Conservation (phyloP, 352 stramenopile genomes). For the Phytopythium litorale region DNA sequence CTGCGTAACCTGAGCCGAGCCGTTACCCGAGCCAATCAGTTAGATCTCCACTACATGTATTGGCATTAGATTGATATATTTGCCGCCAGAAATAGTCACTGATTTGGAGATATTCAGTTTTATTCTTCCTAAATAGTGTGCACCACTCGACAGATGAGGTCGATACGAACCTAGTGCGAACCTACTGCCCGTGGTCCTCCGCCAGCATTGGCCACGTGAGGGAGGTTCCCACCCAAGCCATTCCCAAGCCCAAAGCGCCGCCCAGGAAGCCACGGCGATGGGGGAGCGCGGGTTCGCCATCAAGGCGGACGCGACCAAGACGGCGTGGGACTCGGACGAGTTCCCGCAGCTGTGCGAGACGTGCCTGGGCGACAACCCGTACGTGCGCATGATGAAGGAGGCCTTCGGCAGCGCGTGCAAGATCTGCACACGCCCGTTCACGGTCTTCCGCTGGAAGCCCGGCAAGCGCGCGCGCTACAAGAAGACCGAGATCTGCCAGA, state of each 20-base stretch:
- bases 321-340: conserved; percentile 91
- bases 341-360: conserved; percentile 98
- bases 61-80: too few species aligned
- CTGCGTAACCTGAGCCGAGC: too few species aligned
- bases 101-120: too few species aligned
- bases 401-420: conserved; percentile 96
- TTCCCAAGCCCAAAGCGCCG: too few species aligned
- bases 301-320: conserved; percentile 86
- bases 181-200: too few species aligned
- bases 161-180: too few species aligned
- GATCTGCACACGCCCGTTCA: conserved; percentile 98
- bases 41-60: too few species aligned
- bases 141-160: too few species aligned
- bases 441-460: conserved; percentile 97
- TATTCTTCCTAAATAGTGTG: too few species aligned
- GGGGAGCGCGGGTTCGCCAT: conserved; percentile 83
- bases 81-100: too few species aligned
- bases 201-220: too few species aligned
- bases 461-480: conserved; percentile 97
- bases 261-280: conserved; percentile 32
- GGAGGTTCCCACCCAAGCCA: background rate
- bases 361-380: conserved; percentile 98
- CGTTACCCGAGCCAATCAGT: too few species aligned
- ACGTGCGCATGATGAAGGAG: conserved; percentile 99
- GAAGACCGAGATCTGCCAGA: conserved; percentile 97